Evolutionary conservation across 805 yeast genomes (phyloP), one percentile per base, ranked within the genome.

Genomic region (Starmerella khaoyaiensis): DNA sequence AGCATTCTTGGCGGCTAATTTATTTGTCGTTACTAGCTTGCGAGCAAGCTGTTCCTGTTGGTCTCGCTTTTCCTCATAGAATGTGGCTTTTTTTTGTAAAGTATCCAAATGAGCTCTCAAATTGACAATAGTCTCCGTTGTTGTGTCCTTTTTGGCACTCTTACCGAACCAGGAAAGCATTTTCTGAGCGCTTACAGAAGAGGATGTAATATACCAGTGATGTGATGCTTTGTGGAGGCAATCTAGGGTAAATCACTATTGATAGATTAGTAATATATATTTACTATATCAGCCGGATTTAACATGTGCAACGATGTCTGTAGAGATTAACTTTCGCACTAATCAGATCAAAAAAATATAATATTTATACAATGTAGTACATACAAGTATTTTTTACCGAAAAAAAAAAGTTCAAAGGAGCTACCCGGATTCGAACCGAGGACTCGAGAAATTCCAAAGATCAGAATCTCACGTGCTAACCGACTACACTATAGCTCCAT

Each of bases 91-190:
- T 72, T 87, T 86, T 52, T 72, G 74, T 39, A 90, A 68, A 60
- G 86, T 75, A 46, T 79, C 77, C 45, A 90, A 79, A 53, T 87
- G 97, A 55, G 81, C 93, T 45, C 96, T 71, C 45, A 87, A 66
- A 48, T 76, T 79, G 32, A 87, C 79, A 39, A 90, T 90, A 22
- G 97, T 94, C 69, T 80, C 76, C 68, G 83, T 86, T 35, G 97
- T 93, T 48, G 72, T 67, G 54, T 86, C 96, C 54, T 79, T 81
- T 59, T 72, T 77, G 44, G 67, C 67, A 37, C 65, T 57, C 36
- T 81, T 80, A 36, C 95, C 95, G 32, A 41, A 48, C 52, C 52
- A 48, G 14, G 46, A 44, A 37, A 37, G 31, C 37, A 40, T 40
- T 15, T n/a, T n/a, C n/a, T n/a, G n/a, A n/a, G n/a, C n/a, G n/a